These are phyloP conservation scores for Tritrichomonas musculus DNA, from an alignment of 208 protist species.

Conservation along the genomic window DNA sequence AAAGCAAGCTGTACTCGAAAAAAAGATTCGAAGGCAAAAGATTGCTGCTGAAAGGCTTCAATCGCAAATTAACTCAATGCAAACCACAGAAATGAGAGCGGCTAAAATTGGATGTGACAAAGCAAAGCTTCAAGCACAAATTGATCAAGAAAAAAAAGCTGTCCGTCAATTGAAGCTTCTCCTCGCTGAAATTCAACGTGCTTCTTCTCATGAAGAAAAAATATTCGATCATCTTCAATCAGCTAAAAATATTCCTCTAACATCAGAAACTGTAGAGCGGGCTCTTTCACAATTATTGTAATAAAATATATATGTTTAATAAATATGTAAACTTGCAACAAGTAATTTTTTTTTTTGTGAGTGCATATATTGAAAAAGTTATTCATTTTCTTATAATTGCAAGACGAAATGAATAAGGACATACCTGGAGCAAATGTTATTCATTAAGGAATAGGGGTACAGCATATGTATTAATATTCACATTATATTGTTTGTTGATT, in stretches of 20 bases:
- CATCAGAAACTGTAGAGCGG: background rate
- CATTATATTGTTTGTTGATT: too few species aligned
- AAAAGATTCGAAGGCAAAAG: background rate
- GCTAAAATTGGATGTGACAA: background rate
- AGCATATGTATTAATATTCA: too few species aligned
- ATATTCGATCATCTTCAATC: background rate
- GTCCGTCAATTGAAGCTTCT: background rate
- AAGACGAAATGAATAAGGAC: too few species aligned
- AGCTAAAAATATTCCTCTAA: background rate
- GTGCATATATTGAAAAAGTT: too few species aligned
- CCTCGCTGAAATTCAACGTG: background rate
- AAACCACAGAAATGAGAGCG: background rate
- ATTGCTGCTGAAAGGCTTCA: background rate
- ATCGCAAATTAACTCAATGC: background rate
- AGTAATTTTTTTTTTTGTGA: too few species aligned
- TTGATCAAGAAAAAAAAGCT: background rate
- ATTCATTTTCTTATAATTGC: too few species aligned
- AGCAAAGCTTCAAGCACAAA: background rate
- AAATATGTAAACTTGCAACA: too few species aligned
- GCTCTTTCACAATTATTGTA: background rate
- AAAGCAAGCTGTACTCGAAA: background rate
- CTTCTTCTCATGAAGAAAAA: background rate
- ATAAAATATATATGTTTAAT: background rate
- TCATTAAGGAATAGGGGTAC: too few species aligned
- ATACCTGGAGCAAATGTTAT: too few species aligned